These are phyloP conservation scores for Termitomyces titanicus DNA, from an alignment of 768 basidiomycete species.

Conservation along the genomic window DNA sequence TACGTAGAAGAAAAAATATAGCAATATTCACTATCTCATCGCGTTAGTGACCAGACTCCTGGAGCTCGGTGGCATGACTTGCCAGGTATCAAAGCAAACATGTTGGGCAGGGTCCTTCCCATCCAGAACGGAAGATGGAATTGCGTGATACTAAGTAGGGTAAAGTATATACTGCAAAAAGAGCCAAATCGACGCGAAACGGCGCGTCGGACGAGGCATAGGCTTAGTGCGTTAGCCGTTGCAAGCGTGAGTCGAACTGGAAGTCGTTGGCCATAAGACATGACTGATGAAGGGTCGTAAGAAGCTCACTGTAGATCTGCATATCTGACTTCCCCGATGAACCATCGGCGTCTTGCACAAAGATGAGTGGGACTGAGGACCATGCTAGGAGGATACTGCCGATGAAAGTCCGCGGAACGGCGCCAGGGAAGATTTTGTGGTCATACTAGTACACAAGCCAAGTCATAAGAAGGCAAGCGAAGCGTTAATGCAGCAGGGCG, in stretches of 20 bases:
- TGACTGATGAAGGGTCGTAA: background rate
- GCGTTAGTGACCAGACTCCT: background rate
- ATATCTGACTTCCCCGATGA: constrained; percentile 58
- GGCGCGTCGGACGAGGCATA: constrained; percentile 62
- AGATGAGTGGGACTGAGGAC: constrained; percentile 46
- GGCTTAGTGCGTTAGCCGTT: constrained; percentile 53
- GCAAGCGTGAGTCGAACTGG: constrained; percentile 77
- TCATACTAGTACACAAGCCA: constrained; percentile 61
- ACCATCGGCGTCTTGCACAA: constrained; percentile 39
- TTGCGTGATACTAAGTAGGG: constrained; percentile 71
- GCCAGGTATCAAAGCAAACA: constrained; percentile 86
- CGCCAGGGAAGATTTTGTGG: constrained; percentile 84
- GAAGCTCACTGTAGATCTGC: constrained; percentile 62
- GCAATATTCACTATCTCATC: constrained; percentile 53
- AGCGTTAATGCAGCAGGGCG: constrained; percentile 19
- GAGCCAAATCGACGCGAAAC: constrained; percentile 63
- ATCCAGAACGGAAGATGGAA: constrained; percentile 95
- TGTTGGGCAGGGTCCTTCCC: constrained; percentile 91
- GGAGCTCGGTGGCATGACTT: constrained; percentile 7
- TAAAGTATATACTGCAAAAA: constrained; percentile 52
- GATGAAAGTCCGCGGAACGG: constrained; percentile 84
- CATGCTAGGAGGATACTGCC: constrained; percentile 71
- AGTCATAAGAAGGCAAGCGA: constrained; percentile 3
- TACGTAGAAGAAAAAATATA: constrained; percentile 43
- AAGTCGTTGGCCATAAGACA: background rate